phyloP scores from a whole-genome alignment of 805 yeast genomes.

The Hanseniaspora mollemarum region DNA sequence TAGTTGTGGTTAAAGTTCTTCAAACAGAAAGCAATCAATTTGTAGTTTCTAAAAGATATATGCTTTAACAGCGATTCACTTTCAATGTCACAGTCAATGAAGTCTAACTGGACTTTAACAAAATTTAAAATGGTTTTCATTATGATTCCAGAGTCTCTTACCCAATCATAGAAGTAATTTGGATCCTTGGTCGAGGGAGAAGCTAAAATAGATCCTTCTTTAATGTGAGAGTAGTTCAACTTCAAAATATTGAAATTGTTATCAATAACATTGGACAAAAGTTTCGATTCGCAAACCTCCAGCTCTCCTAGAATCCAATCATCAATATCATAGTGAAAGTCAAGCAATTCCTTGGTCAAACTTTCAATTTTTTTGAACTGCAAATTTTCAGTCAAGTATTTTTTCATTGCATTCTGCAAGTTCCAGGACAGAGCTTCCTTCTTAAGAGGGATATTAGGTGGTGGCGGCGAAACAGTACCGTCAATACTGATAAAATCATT shows the following conservation, averaged over 20 bases:
- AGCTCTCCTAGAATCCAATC: conserved; percentile 38
- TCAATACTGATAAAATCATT: conserved; percentile 10
- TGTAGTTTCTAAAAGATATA: conserved; percentile 17
- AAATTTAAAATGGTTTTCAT: conserved; percentile 48
- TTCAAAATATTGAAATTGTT: conserved; percentile 23
- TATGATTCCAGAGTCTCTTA: conserved; percentile 78
- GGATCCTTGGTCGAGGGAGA: conserved; percentile 65
- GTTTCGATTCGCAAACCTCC: conserved; percentile 32
- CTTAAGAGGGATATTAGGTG: not conserved
- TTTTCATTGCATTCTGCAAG: conserved; percentile 1
- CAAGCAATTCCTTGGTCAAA: conserved; percentile 14
- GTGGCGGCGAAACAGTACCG: conserved; percentile 16
- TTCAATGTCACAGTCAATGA: conserved; percentile 23
- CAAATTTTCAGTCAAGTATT: conserved; percentile 8
- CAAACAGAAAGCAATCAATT: conserved; percentile 35
- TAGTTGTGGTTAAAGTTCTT: conserved; percentile 51
- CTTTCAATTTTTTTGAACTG: conserved; percentile 15
- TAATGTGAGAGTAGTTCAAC: conserved; percentile 30
- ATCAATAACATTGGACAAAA: conserved; percentile 43
- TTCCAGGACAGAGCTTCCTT: not conserved
- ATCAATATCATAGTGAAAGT: conserved; percentile 27
- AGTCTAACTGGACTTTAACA: conserved; percentile 34
- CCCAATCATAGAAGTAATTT: conserved; percentile 83
- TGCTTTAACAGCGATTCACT: conserved; percentile 16
- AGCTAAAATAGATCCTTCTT: conserved; percentile 68